phyloP scores from a whole-genome alignment of 306 rosid species.

The Amphicarpaea edgeworthii region DNA sequence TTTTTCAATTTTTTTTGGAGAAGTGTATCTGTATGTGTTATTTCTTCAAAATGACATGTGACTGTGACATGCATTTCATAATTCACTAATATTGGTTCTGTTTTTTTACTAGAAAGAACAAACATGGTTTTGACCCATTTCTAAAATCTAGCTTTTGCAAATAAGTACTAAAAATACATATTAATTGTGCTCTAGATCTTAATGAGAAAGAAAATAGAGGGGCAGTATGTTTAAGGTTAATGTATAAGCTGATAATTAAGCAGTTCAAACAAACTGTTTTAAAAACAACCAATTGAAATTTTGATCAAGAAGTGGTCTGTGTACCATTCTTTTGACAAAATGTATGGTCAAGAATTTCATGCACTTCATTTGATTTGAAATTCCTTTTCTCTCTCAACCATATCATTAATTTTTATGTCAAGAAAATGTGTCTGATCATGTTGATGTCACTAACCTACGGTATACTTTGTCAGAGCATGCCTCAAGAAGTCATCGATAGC shows the following conservation, averaged over 20 bases:
- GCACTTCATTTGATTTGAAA: background rate
- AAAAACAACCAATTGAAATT: background rate
- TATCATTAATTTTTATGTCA: background rate
- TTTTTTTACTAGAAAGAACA: background rate
- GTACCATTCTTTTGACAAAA: slow-evolving; percentile 14
- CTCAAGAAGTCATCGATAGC: slow-evolving; percentile 88
- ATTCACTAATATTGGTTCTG: background rate
- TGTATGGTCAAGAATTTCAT: background rate
- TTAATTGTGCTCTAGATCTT: background rate
- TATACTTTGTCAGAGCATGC: slow-evolving; percentile 73
- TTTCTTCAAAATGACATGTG: background rate
- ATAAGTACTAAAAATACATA: background rate
- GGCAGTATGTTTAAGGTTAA: background rate
- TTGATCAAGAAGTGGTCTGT: background rate
- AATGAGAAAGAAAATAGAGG: slow-evolving; percentile 4
- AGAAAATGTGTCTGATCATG: background rate
- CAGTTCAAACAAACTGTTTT: background rate
- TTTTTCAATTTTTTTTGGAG: background rate
- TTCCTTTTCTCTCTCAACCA: background rate
- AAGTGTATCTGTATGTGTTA: background rate
- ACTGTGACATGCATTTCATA: background rate
- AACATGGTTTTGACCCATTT: background rate
- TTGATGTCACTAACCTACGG: slow-evolving; percentile 23
- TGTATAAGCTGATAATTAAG: slow-evolving; percentile 2
- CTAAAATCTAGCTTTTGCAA: background rate